phyloP scores from a whole-genome alignment of 331 rosid species.

The Phaseolus coccineus region DNA sequence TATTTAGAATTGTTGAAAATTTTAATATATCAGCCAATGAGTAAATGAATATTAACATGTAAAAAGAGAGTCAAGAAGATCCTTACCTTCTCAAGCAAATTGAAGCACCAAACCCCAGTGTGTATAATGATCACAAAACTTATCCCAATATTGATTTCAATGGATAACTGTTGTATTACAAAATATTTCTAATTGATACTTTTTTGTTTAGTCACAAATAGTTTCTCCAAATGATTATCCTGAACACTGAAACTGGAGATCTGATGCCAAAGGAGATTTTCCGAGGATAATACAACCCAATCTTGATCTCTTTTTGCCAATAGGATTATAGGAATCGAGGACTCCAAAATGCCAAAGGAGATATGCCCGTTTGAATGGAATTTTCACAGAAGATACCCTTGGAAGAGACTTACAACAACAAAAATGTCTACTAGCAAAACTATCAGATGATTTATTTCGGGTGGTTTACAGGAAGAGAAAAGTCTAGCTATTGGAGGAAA shows the following conservation, averaged over 20 bases:
- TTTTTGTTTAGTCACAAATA: constrained; percentile 42
- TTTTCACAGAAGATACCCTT: constrained; percentile 53
- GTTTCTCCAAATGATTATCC: constrained; percentile 52
- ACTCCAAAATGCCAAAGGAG: constrained; percentile 94
- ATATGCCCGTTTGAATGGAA: constrained; percentile 78
- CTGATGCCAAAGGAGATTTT: constrained; percentile 82
- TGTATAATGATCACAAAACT: constrained; percentile 41
- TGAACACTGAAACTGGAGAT: constrained; percentile 59
- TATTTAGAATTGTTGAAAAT: constrained; percentile 4
- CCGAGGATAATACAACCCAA: constrained; percentile 54
- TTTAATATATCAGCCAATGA: constrained; percentile 11
- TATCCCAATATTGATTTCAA: constrained; percentile 47
- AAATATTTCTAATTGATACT: constrained; percentile 44
- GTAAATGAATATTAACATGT: constrained; percentile 30
- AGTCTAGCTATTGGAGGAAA: constrained; percentile 48
- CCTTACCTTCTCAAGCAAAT: constrained; percentile 55
- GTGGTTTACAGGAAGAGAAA: constrained; percentile 20
- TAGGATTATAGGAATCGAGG: constrained; percentile 54
- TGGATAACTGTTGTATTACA: constrained; percentile 31
- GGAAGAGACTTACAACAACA: constrained; percentile 49
- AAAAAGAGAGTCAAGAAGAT: constrained; percentile 34
- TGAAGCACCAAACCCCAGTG: constrained; percentile 44
- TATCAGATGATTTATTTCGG: constrained; percentile 17
- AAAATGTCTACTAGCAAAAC: constrained; percentile 47
- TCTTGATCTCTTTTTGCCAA: constrained; percentile 50